A percentile compares a stretch with the other conserved stretches of the same genome.
These are phyloP conservation scores for Bondarzewia mesenterica DNA, from an alignment of 1,284 basidiomycete genomes.

Conservation along the genomic window DNA sequence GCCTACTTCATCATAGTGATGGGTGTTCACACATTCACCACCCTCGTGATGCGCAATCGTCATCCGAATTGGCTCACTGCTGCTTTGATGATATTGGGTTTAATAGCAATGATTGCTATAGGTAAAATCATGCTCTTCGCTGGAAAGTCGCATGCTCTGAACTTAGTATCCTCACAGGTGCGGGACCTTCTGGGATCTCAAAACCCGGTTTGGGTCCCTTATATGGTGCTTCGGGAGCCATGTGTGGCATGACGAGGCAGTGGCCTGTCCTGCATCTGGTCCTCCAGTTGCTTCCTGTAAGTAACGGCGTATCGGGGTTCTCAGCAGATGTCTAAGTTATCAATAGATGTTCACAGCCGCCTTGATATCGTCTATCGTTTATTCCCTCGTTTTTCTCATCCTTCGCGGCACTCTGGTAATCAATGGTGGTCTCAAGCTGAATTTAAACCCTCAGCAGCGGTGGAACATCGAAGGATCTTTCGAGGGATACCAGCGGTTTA, in stretches of 20 bases:
- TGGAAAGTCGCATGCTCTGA: slow-evolving; percentile 32
- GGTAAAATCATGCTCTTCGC: slow-evolving; percentile 46
- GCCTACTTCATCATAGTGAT: slow-evolving; percentile 61
- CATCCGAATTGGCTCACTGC: slow-evolving; percentile 41
- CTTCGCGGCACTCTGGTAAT: slow-evolving; percentile 43
- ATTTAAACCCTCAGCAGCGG: slow-evolving; percentile 36
- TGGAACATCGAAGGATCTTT: slow-evolving; percentile 28
- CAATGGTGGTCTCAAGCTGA: slow-evolving; percentile 36
- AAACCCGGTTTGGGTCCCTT: slow-evolving; percentile 21
- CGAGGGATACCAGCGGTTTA: slow-evolving; percentile 50
- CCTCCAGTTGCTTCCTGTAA: slow-evolving; percentile 54
- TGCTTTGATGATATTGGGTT: neutral
- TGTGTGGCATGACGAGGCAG: slow-evolving; percentile 40
- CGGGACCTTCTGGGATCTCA: slow-evolving; percentile 31
- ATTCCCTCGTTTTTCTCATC: slow-evolving; percentile 48
- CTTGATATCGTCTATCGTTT: slow-evolving; percentile 44
- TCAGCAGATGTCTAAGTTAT: neutral
- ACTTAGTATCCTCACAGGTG: slow-evolving; percentile 19
- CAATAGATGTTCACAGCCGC: slow-evolving; percentile 56
- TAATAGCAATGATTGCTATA: slow-evolving; percentile 25
- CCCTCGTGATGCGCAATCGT: slow-evolving; percentile 47
- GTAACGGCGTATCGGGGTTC: slow-evolving; percentile 2
- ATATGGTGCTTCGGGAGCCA: slow-evolving; percentile 44
- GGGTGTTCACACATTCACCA: slow-evolving; percentile 60
- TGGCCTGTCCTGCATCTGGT: slow-evolving; percentile 37